A percentile compares a stretch with the other conserved stretches of the same genome.
Conservation (phyloP, 2,329 filamentous ascomycete genomes). For the Stachybotrys chlorohalonatus region DNA sequence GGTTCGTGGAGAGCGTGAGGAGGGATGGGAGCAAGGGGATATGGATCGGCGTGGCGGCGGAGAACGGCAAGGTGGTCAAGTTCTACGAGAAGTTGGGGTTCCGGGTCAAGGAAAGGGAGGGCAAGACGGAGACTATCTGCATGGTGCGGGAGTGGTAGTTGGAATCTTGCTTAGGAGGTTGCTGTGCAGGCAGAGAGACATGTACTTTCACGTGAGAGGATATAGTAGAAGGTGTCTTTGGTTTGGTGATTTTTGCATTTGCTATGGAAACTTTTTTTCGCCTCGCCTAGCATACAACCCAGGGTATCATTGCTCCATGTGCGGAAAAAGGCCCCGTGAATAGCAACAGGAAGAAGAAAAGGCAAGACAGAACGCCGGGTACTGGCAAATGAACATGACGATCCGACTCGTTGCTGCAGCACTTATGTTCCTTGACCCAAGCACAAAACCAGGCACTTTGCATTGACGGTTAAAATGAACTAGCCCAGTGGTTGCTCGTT, state of each 20-base stretch:
- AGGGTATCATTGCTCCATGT: background rate
- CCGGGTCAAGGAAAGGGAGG: constrained; percentile 23
- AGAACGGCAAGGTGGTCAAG: constrained; percentile 36
- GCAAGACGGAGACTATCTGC: constrained; percentile 24
- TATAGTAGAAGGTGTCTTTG: background rate
- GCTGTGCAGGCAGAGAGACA: background rate
- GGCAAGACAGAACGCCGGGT: background rate
- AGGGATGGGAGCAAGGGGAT: constrained; percentile 20
- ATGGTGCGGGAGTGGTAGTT: constrained; percentile 28
- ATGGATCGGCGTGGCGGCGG: constrained; percentile 33
- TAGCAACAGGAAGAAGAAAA: background rate
- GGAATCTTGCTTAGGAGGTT: background rate
- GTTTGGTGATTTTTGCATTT: background rate
- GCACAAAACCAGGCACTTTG: too few relatives aligned
- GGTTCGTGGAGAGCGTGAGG: constrained; percentile 29
- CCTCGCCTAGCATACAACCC: background rate
- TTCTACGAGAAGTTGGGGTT: constrained; percentile 42
- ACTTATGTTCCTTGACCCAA: too few relatives aligned
- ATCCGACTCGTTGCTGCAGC: too few relatives aligned
- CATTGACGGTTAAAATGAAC: too few relatives aligned
- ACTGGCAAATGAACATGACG: too few relatives aligned
- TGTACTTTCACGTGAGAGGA: background rate
- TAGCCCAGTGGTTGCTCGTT: too few relatives aligned
- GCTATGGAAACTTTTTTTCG: background rate
- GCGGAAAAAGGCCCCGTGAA: background rate